These are phyloP conservation scores for Fusarium avenaceum DNA, from an alignment of 2,329 filamentous ascomycete species.

Conservation along the genomic window DNA sequence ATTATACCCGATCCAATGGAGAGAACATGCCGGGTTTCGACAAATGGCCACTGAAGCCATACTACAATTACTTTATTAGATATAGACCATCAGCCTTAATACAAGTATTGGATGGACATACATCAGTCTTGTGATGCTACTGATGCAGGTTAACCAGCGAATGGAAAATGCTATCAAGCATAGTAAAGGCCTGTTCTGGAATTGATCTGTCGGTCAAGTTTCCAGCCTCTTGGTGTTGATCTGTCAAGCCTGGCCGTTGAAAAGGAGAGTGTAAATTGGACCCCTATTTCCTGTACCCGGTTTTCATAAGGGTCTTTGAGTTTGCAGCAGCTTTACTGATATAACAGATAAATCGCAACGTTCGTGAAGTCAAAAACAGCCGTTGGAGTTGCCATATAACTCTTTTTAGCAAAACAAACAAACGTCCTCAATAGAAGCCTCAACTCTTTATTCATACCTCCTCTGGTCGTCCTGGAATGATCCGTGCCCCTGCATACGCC, in stretches of 20 bases:
- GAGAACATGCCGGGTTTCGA: slow-evolving; percentile 24
- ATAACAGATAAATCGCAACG: not conserved
- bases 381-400: not conserved
- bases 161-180: no score
- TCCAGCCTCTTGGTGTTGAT: slow-evolving; percentile 3
- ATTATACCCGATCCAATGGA: slow-evolving; percentile 41
- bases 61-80: slow-evolving; percentile 21
- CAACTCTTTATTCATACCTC: slow-evolving; percentile 13
- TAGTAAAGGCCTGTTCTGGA: not conserved
- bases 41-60: slow-evolving; percentile 22
- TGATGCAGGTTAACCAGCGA: not conserved
- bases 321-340: not conserved
- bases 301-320: slow-evolving; percentile 2
- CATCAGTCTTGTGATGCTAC: not conserved
- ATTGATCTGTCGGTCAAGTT: not conserved
- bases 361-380: not conserved
- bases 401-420: not conserved
- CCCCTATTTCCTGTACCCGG: slow-evolving; percentile 35
- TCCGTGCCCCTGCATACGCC: slow-evolving; percentile 40
- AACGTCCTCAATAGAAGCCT: slow-evolving; percentile 7
- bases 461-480: slow-evolving; percentile 28
- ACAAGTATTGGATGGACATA: slow-evolving; percentile 26
- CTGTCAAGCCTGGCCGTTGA: slow-evolving; percentile 16
- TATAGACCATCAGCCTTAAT: slow-evolving; percentile 30
- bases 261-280: slow-evolving; percentile 42